A percentile compares a stretch with the other conserved stretches of the same genome.
Evolutionary conservation across 2,329 filamentous ascomycete species (phyloP).

Genomic region (Onygenales sp.): DNA sequence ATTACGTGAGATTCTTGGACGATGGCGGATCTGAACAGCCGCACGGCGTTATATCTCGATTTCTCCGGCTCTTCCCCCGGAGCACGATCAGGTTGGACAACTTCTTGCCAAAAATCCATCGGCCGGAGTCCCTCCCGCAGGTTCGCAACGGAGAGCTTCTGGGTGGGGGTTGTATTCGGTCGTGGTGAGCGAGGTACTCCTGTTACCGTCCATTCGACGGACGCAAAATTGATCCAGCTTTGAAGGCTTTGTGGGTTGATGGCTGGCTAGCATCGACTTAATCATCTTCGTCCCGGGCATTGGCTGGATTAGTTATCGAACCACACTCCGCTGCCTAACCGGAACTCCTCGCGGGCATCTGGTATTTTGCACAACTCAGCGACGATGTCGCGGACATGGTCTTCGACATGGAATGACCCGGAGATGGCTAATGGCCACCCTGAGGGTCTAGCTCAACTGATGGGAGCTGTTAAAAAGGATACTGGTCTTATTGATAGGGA

Average conservation of each 20-base stretch:
- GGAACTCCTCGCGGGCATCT: constrained; percentile 16
- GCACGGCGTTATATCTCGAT: constrained; percentile 16
- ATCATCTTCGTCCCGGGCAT: constrained; percentile 7
- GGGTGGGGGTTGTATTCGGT: constrained; percentile 17
- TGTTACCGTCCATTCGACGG: constrained; percentile 6
- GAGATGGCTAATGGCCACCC: constrained; percentile 5
- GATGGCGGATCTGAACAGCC: constrained; percentile 13
- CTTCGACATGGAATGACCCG: constrained; percentile 19
- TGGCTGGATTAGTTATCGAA: constrained; percentile 15
- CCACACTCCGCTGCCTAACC: constrained; percentile 12
- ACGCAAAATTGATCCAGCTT: constrained; percentile 17
- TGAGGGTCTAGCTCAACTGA: too few species aligned
- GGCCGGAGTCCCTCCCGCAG: constrained; percentile 8
- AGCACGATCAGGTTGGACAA: constrained; percentile 10
- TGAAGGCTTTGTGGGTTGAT: constrained; percentile 4
- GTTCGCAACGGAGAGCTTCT: constrained; percentile 11
- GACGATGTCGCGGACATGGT: constrained; percentile 19
- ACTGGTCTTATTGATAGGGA: too few species aligned
- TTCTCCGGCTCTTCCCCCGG: constrained; percentile 11
- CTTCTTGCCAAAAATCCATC: constrained; percentile 12
- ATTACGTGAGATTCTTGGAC: constrained; percentile 21
- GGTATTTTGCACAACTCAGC: constrained; percentile 18
- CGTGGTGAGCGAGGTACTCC: background rate
- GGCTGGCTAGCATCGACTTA: background rate
- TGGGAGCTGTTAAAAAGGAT: too few species aligned